phyloP scores from a whole-genome alignment of 495 filamentous ascomycete genomes.

The Endocarpon pusillum region DNA sequence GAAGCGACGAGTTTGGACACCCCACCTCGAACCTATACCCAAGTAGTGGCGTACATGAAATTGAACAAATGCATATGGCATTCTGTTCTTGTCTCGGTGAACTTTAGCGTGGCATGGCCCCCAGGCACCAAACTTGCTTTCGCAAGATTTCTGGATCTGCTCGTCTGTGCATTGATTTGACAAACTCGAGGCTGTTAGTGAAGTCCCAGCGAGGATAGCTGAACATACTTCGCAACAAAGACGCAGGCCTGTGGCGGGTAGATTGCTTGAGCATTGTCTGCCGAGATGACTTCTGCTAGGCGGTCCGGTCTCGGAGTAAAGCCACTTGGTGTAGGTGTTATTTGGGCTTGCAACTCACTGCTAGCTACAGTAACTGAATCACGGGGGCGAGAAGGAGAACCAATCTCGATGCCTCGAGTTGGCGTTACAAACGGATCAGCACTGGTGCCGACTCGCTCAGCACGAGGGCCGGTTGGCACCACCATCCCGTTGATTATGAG shows the following conservation, averaged over 20 bases:
- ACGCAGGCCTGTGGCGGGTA: constrained; percentile 38
- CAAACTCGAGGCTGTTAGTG: too few species aligned
- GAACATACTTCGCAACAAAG: constrained; percentile 51
- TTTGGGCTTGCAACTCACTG: too few species aligned
- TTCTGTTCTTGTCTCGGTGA: constrained; percentile 33
- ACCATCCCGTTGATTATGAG: too few species aligned
- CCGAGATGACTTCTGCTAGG: constrained; percentile 10
- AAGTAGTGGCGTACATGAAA: constrained; percentile 30
- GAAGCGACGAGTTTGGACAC: neutral
- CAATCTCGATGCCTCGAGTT: too few species aligned
- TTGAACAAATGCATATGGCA: constrained; percentile 49
- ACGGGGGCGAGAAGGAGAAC: too few species aligned
- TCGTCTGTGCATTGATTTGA: constrained; percentile 18
- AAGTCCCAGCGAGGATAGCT: too few species aligned
- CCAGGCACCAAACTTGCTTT: constrained; percentile 29
- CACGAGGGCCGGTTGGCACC: too few species aligned
- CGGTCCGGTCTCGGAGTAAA: constrained; percentile 12
- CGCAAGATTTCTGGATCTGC: constrained; percentile 34
- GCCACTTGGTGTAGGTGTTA: too few species aligned
- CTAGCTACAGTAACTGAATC: too few species aligned
- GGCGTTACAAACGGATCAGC: too few species aligned
- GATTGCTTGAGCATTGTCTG: constrained; percentile 38
- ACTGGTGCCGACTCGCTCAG: too few species aligned
- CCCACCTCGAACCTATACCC: neutral
- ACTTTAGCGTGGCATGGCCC: constrained; percentile 47